Conservation (phyloP, 371 early-diverging fungal species). For the Rhizopus arrhizus region DNA sequence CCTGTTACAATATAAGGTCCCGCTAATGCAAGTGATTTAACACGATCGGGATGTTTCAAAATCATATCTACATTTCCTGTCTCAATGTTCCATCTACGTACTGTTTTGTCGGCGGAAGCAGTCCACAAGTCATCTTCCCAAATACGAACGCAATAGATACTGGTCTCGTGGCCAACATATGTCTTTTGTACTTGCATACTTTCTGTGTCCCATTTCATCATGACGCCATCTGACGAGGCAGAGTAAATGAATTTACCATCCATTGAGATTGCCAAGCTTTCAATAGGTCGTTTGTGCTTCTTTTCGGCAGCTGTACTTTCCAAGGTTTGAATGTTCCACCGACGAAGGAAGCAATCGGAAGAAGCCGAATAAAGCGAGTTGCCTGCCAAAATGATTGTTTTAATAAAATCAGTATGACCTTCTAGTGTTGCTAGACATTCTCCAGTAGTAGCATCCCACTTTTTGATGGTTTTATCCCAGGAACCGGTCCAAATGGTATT, state of each 20-base stretch:
- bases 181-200: conserved; percentile 40
- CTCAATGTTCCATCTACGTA: conserved; percentile 59
- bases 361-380: conserved; percentile 68
- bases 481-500: conserved; percentile 70
- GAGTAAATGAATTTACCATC: conserved; percentile 62
- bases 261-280: conserved; percentile 54
- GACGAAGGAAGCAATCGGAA: conserved; percentile 68
- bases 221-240: conserved; percentile 68
- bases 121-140: conserved; percentile 70
- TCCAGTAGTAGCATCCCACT: conserved; percentile 69
- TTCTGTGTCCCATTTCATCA: conserved; percentile 68
- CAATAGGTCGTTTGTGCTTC: conserved; percentile 68
- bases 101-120: conserved; percentile 81
- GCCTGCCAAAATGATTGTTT: conserved; percentile 57
- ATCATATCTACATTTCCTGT: conserved; percentile 65
- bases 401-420: conserved; percentile 78
- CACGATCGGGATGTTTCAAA: conserved; percentile 80
- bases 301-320: conserved; percentile 49
- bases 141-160: conserved; percentile 61
- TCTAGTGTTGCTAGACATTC: conserved; percentile 56
- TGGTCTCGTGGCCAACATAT: conserved; percentile 73
- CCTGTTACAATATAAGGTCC: conserved; percentile 77
- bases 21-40: conserved; percentile 65
- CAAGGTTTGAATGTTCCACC: conserved; percentile 64
- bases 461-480: conserved; percentile 80